Conservation (phyloP, 2,329 filamentous ascomycete genomes). For the Magnaporthiopsis poae region DNA sequence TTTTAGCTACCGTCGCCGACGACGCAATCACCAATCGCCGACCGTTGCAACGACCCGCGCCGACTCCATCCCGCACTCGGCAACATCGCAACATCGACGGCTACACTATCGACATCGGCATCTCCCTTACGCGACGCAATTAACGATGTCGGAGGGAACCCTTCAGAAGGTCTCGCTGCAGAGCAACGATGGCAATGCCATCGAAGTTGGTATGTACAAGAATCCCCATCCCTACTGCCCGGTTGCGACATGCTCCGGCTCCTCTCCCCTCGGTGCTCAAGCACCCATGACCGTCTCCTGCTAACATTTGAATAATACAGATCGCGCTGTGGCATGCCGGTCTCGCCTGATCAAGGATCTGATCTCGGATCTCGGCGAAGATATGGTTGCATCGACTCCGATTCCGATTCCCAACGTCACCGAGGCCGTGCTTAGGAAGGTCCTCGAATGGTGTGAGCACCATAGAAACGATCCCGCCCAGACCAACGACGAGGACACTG, state of each 20-base stretch:
- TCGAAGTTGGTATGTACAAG: conserved; percentile 26
- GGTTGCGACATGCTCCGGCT: not conserved
- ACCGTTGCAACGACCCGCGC: not conserved
- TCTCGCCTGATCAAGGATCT: conserved; percentile 97
- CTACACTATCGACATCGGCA: not conserved
- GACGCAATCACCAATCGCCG: not conserved
- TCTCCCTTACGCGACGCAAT: not conserved
- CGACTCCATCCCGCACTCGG: not conserved
- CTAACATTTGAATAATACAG: conserved; percentile 29
- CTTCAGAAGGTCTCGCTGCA: conserved; percentile 36
- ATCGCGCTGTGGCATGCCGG: conserved; percentile 77
- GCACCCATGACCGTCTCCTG: not conserved
- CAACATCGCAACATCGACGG: not conserved
- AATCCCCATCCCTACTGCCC: not conserved
- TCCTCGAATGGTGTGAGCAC: conserved; percentile 95
- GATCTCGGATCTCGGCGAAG: conserved; percentile 80
- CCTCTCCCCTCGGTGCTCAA: conserved; percentile 5
- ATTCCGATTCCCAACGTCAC: conserved; percentile 93
- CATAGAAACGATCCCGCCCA: conserved; percentile 83
- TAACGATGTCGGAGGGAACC: conserved; percentile 21
- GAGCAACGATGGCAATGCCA: conserved; percentile 40
- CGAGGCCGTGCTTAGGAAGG: conserved; percentile 85
- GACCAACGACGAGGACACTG: conserved; percentile 76
- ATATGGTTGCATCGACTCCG: conserved; percentile 46
- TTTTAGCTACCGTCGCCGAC: not conserved